These are phyloP conservation scores for Gynandropsis gynandra DNA, from an alignment of 345 rosid species.

Conservation along the genomic window DNA sequence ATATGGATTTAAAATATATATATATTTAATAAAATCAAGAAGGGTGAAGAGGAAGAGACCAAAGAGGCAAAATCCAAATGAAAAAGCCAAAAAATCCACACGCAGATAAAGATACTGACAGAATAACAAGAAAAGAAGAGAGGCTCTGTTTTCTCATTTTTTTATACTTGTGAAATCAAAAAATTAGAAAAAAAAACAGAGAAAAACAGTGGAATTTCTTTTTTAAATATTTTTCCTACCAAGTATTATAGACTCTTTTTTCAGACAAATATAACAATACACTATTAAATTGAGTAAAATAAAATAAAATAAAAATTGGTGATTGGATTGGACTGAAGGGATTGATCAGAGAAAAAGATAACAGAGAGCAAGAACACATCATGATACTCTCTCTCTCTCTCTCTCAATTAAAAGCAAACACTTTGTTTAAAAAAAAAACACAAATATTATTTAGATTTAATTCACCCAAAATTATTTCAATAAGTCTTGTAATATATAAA, in stretches of 20 bases:
- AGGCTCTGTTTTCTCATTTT: constrained; percentile 16
- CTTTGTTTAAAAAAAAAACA: too few species aligned
- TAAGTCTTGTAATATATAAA: too few species aligned
- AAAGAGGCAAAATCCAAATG: constrained; percentile 39
- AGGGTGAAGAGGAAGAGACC: too few species aligned
- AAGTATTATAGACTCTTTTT: constrained; percentile 1
- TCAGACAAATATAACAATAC: constrained; percentile 18
- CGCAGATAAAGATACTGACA: constrained; percentile 40
- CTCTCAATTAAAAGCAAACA: too few species aligned
- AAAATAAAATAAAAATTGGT: constrained; percentile 23
- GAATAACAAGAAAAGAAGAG: constrained; percentile 25
- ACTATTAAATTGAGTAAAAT: too few species aligned
- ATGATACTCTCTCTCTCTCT: not conserved
- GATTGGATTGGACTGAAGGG: constrained; percentile 49
- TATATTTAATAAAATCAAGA: constrained; percentile 12
- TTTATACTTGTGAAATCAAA: not conserved
- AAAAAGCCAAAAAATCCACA: constrained; percentile 63
- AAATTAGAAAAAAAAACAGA: too few species aligned
- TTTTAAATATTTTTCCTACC: constrained; percentile 25
- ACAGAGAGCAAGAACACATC: constrained; percentile 18
- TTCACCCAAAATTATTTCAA: too few species aligned
- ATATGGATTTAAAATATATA: too few species aligned
- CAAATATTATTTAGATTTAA: too few species aligned
- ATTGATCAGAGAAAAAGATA: constrained; percentile 30
- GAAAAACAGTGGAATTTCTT: constrained; percentile 20